Conservation (phyloP, 768 basidiomycete species). For the Sarcomyxa edulis region DNA sequence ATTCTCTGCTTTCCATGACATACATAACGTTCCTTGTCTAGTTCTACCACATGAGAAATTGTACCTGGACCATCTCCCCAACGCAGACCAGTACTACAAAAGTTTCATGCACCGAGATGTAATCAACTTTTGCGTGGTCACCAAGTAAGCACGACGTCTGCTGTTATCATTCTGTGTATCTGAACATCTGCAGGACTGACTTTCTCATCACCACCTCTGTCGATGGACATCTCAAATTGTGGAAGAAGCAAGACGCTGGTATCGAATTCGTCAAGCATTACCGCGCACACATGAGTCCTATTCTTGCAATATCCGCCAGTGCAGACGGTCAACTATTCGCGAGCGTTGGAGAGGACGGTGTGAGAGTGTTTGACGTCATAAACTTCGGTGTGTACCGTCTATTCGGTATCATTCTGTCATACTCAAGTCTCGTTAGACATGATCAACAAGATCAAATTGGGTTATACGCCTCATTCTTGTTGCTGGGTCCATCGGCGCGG, state of each 20-base stretch:
- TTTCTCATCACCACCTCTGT: conserved; percentile 93
- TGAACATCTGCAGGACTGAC: conserved; percentile 80
- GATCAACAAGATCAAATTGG: conserved; percentile 96
- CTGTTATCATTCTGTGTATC: too few species aligned
- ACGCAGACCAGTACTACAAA: conserved; percentile 91
- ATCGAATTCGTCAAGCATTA: conserved; percentile 99
- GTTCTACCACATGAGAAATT: conserved; percentile 91
- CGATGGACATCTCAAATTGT: conserved; percentile 95
- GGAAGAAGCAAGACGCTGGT: conserved; percentile 96
- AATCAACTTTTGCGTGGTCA: conserved; percentile 84
- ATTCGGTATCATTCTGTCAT: neutral
- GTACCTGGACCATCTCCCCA: conserved; percentile 89
- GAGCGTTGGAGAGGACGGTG: conserved; percentile 87
- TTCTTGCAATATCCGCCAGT: conserved; percentile 79
- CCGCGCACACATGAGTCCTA: conserved; percentile 80
- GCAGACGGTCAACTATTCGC: conserved; percentile 92
- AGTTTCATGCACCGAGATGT: conserved; percentile 98
- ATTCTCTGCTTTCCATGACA: conserved; percentile 8
- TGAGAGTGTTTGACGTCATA: conserved; percentile 95
- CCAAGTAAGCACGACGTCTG: conserved; percentile 82
- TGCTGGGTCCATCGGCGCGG: conserved; percentile 94
- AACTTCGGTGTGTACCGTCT: conserved; percentile 76
- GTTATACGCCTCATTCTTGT: conserved; percentile 79
- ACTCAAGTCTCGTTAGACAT: conserved; percentile 57
- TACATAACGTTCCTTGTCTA: conserved; percentile 32